A percentile compares a stretch with the other conserved stretches of the same genome.
Evolutionary conservation across 2,329 filamentous ascomycete species (phyloP).

Genomic region (Thielaviopsis punctulata): DNA sequence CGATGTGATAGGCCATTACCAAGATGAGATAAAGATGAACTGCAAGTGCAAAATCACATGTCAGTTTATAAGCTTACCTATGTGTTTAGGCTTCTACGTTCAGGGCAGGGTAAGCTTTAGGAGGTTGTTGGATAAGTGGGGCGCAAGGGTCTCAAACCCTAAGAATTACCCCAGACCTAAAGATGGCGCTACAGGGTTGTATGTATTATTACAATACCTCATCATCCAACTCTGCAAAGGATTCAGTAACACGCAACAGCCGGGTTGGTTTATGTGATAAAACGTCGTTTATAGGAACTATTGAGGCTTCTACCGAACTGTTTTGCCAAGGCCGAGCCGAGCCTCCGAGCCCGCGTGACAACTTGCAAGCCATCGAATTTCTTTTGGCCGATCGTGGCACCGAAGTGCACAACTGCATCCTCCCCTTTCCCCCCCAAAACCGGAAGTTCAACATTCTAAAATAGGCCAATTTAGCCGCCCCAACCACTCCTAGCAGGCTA

Average conservation of each 20-base stretch:
- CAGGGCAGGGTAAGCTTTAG: background rate
- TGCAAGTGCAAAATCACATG: background rate
- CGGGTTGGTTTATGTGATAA: background rate
- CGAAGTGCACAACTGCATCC: background rate
- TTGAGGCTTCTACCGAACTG: background rate
- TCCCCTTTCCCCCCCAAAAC: too few species aligned
- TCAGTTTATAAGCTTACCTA: background rate
- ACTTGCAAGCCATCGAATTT: background rate
- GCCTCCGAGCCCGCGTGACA: background rate
- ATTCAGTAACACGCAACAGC: background rate
- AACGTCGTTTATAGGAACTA: background rate
- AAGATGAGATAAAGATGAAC: background rate
- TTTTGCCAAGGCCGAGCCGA: background rate
- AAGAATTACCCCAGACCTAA: too few species aligned
- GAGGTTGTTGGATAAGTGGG: background rate
- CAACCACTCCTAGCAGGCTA: background rate
- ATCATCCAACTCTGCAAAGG: background rate
- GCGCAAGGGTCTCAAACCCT: background rate
- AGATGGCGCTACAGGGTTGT: too few species aligned
- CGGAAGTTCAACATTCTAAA: background rate
- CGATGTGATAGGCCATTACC: slow-evolving; percentile 32
- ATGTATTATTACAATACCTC: too few species aligned
- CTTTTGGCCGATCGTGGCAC: background rate
- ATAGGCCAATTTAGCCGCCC: background rate
- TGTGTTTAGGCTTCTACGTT: background rate